These are phyloP conservation scores for Arthrobotrys musiformis DNA, from an alignment of 2,329 filamentous ascomycete genomes.

Conservation along the genomic window DNA sequence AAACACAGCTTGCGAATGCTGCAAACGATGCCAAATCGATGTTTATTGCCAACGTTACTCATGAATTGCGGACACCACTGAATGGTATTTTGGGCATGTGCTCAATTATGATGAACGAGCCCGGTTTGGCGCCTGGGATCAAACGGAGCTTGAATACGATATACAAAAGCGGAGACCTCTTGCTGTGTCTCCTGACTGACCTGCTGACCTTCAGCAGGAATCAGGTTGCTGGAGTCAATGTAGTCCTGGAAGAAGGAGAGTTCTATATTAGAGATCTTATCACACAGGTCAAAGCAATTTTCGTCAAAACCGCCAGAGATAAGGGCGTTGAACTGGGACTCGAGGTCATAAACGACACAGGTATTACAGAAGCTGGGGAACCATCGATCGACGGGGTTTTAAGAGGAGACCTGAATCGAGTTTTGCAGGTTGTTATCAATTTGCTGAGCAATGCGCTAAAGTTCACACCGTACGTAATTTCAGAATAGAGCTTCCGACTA, in stretches of 20 bases:
- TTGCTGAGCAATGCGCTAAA: slow-evolving; percentile 84
- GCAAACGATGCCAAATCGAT: slow-evolving; percentile 97
- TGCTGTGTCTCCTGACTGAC: slow-evolving; percentile 88
- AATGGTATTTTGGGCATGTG: slow-evolving; percentile 97
- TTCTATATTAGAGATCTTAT: slow-evolving; percentile 85
- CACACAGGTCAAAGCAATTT: slow-evolving; percentile 84
- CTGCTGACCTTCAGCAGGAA: slow-evolving; percentile 94
- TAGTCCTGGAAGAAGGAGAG: slow-evolving; percentile 84
- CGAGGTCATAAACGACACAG: slow-evolving; percentile 66
- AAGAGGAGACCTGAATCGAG: slow-evolving; percentile 75
- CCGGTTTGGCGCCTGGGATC: slow-evolving; percentile 76
- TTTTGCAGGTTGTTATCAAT: slow-evolving; percentile 83
- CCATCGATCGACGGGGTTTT: slow-evolving; percentile 49
- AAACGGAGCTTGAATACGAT: slow-evolving; percentile 86
- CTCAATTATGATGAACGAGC: slow-evolving; percentile 92
- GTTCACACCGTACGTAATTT: slow-evolving; percentile 70
- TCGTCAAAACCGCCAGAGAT: slow-evolving; percentile 88
- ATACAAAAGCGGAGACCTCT: slow-evolving; percentile 85
- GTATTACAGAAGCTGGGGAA: slow-evolving; percentile 28
- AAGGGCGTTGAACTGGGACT: slow-evolving; percentile 79
- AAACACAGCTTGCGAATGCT: slow-evolving; percentile 69
- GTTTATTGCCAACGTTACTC: slow-evolving; percentile 93
- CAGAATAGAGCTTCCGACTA: slow-evolving; percentile 64
- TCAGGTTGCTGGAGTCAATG: slow-evolving; percentile 81
- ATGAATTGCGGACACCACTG: slow-evolving; percentile 89